Percentiles rank a stretch among this genome's conserved stretches.
These are phyloP conservation scores for Penicillium rolfsii DNA, from an alignment of 2,329 filamentous ascomycete genomes.

Conservation along the genomic window DNA sequence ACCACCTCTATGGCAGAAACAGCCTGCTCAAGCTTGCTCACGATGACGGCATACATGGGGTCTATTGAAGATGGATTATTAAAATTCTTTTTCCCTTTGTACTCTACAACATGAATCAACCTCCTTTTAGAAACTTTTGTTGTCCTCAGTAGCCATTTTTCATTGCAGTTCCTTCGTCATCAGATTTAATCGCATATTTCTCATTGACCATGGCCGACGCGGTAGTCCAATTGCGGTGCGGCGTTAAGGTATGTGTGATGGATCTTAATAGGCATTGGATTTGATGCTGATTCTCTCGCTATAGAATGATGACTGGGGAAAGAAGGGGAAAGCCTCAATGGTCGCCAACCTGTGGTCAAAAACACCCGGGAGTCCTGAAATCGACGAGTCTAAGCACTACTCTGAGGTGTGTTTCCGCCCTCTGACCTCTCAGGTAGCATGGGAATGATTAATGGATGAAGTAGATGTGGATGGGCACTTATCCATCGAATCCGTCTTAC, in stretches of 20 bases:
- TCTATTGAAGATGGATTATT: background rate
- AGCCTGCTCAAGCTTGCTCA: background rate
- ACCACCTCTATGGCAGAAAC: background rate
- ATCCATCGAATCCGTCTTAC: slow-evolving; percentile 69
- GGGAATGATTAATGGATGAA: background rate
- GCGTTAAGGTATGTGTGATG: slow-evolving; percentile 49
- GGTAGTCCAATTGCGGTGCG: slow-evolving; percentile 58
- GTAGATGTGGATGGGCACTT: slow-evolving; percentile 75
- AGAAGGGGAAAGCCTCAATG: slow-evolving; percentile 66
- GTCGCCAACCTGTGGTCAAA: slow-evolving; percentile 67
- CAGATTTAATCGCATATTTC: background rate
- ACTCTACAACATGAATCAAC: background rate
- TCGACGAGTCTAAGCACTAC: slow-evolving; percentile 67
- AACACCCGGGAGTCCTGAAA: slow-evolving; percentile 65
- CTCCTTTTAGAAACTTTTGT: background rate
- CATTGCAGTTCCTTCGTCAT: background rate
- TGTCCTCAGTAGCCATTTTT: no score
- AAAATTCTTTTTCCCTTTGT: background rate
- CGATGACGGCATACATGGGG: slow-evolving; percentile 17
- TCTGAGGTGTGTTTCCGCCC: slow-evolving; percentile 52
- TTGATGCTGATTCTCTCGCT: background rate
- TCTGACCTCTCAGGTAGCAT: background rate
- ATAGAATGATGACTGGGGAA: slow-evolving; percentile 72
- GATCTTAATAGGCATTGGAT: background rate
- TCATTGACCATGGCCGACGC: slow-evolving; percentile 50